These are phyloP conservation scores for Sordaria brevicollis DNA, from an alignment of 495 filamentous ascomycete genomes.

Conservation along the genomic window DNA sequence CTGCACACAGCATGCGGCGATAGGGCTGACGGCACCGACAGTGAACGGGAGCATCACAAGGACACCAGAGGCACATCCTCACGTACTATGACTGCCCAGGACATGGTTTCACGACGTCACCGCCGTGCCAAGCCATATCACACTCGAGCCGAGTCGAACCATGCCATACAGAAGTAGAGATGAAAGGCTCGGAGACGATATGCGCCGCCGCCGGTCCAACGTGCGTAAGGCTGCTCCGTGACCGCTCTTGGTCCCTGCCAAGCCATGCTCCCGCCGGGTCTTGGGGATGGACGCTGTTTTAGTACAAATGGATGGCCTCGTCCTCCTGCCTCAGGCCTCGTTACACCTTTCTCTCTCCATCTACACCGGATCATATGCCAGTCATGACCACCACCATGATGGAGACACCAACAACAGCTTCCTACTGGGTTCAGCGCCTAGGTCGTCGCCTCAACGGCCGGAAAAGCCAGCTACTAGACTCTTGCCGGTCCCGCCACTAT, in stretches of 20 bases:
- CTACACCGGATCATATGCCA: not conserved
- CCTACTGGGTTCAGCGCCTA: not conserved
- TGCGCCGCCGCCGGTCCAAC: not conserved
- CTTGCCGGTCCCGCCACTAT: not conserved
- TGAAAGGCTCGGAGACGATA: not conserved
- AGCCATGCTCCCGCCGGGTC: not conserved
- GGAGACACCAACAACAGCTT: not conserved
- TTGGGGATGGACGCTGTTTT: not conserved
- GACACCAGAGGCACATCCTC: not conserved
- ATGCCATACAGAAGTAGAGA: not conserved
- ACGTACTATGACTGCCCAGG: too few relatives aligned
- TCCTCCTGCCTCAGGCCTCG: not conserved
- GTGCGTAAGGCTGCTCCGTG: not conserved
- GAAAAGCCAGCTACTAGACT: not conserved
- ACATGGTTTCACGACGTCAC: not conserved
- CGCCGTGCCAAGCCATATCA: not conserved
- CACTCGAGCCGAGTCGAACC: not conserved
- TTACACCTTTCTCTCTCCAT: not conserved
- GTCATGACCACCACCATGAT: not conserved
- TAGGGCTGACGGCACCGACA: not conserved
- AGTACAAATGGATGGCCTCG: not conserved
- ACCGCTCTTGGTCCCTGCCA: not conserved
- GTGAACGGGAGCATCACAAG: not conserved
- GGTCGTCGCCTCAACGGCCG: not conserved
- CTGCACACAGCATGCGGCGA: not conserved